Conservation (phyloP, 129 eudicot species). For the Flaveria ramosissima region DNA sequence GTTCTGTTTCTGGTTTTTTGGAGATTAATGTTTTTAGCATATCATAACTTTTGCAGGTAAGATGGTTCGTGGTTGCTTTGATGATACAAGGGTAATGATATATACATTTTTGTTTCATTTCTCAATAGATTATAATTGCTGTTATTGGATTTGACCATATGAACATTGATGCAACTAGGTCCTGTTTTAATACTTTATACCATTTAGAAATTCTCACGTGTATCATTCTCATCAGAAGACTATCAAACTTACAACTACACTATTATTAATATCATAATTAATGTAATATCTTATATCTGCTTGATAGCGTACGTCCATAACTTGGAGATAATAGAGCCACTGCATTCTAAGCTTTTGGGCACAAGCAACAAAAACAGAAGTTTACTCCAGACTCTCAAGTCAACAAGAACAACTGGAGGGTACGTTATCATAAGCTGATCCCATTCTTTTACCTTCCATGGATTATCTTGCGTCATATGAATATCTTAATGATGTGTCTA, state of each 20-base stretch:
- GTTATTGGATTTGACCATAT: constrained; percentile 67
- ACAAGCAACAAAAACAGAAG: no score
- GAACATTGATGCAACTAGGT: no score
- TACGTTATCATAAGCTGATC: no score
- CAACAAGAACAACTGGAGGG: no score
- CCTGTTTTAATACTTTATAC: constrained; percentile 12
- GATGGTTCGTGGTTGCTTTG: constrained; percentile 93
- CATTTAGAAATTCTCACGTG: neutral
- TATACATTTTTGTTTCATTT: constrained; percentile 8
- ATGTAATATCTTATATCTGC: neutral
- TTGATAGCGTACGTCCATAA: constrained; percentile 82
- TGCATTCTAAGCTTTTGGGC: constrained; percentile 65
- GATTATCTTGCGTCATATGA: no score
- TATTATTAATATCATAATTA: neutral
- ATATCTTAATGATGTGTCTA: no score
- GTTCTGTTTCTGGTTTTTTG: no score
- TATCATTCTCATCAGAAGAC: neutral
- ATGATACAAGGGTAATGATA: constrained; percentile 78
- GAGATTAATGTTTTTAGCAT: no score
- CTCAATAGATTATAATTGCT: neutral
- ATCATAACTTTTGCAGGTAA: no score
- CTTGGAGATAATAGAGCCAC: constrained; percentile 90
- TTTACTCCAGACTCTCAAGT: no score
- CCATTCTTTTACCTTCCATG: no score
- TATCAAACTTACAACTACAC: neutral